Conservation (phyloP, 1,284 basidiomycete genomes). For the Meira nashicola region DNA sequence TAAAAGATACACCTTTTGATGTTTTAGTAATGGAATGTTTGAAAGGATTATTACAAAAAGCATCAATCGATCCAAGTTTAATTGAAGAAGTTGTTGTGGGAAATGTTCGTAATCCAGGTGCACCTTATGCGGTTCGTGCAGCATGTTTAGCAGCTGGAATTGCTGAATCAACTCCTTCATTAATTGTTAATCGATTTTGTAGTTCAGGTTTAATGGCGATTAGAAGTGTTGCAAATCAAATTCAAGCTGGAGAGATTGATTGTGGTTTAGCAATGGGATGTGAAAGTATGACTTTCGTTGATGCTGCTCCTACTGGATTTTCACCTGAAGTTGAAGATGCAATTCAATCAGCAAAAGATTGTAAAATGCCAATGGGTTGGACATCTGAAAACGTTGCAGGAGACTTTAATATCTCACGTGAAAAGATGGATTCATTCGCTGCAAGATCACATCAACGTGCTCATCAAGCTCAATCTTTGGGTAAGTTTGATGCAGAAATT, state of each 20-base stretch:
- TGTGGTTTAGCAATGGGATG: constrained; percentile 77
- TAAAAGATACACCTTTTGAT: constrained; percentile 65
- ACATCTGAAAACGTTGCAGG: constrained; percentile 66
- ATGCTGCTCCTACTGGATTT: constrained; percentile 26
- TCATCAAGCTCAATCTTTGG: constrained; percentile 61
- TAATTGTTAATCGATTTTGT: constrained; percentile 55
- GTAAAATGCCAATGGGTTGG: constrained; percentile 74
- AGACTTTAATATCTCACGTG: constrained; percentile 73
- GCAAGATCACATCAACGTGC: constrained; percentile 76
- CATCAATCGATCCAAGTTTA: constrained; percentile 64
- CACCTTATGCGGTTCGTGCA: constrained; percentile 51
- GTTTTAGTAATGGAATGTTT: constrained; percentile 26
- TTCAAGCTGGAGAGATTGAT: constrained; percentile 74
- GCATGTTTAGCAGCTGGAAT: constrained; percentile 76
- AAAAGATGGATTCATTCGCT: constrained; percentile 78
- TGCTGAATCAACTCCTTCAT: constrained; percentile 69
- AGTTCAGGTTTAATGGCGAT: constrained; percentile 82
- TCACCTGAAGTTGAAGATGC: constrained; percentile 25
- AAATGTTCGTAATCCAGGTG: constrained; percentile 39
- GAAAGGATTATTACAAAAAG: constrained; percentile 63
- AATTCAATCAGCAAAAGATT: constrained; percentile 39
- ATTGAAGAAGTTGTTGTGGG: constrained; percentile 75
- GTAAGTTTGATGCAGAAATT: constrained; percentile 72
- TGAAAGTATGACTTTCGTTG: constrained; percentile 65
- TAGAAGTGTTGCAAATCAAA: constrained; percentile 73